Evolutionary conservation across 2,329 filamentous ascomycete genomes (phyloP), one percentile per base, ranked within the genome.

Genomic region (Aureobasidium pullulans): DNA sequence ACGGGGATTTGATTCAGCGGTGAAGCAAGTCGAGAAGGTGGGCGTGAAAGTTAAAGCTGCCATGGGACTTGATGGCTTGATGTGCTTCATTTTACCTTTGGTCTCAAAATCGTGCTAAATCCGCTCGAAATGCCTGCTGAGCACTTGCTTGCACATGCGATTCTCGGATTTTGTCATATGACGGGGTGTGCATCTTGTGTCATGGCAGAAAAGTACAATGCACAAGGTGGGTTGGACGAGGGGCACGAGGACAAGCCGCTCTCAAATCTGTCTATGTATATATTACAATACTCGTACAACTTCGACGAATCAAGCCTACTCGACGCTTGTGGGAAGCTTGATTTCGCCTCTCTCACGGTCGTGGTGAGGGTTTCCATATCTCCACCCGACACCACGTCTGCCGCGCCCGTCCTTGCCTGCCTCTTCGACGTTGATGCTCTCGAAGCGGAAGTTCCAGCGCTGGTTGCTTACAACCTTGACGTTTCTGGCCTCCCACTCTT

Each of bases 241-340:
- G 37, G 39, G 11, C 50, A 46, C 52, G 52, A 46, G 31, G 40
- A 16, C 40, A 28, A n/a, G n/a, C 29, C 37, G 16, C 4, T n/a
- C 28, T 11, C n/a, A 19, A 28, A 37, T 56, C 15, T 40, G 28
- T 29, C 36, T 48, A 40, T 48, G 36, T 32, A 53, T 56, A 57
- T 56, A 60, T 50, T 61, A 61, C 59, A 61, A 39, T 61, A 57
- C 28, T 59, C 32, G 28, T 61, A 61, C 60, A 58, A 52, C 42
- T 37, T 28, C 15, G 49, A 28, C 37, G 11, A 23, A 29, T 9
- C 37, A 39, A n/a, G 15, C 7, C 32, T 58, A 72, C 64, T 81
- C 78, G 49, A 86, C 83, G 63, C 75, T 78, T 23, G 78, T 84
- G 11, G 84, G 83, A 62, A 86, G 85, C 76, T 86, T 86, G 66